Evolutionary conservation across 805 yeast genomes (phyloP), one percentile per base, ranked within the genome.

Genomic region (Wickerhamomyces strasburgensis): DNA sequence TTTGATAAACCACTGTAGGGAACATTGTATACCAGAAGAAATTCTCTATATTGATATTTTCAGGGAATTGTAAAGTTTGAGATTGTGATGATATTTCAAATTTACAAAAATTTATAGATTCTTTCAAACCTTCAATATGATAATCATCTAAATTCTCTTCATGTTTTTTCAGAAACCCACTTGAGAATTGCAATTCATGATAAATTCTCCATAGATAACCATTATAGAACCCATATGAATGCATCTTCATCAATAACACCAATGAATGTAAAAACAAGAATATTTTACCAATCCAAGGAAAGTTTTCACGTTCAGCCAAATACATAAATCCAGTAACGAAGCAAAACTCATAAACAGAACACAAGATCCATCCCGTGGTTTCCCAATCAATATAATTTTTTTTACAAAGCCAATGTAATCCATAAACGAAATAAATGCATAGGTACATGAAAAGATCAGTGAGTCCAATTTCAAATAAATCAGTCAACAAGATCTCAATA

Each of bases 231-330:
- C 86, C 86, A 57, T 80, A 93, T 2, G 98, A 88, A 58, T 93
- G 98, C 78, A 83, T 82, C 57, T 93, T 93, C 99, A 93, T 93
- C 49, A 94, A 57, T 46, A 88, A 66, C 2, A 93, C 98, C 33
- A 87, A 66, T 9, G 88, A 76, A 56, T 93, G 98, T 35, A 93
- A 65, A 42, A 86, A 73, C 44, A 93, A 62, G 52, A 86, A 93
- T 29, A 89, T 89, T 53, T 80, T 79, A 2, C 87, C 95, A 34
- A 89, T 84, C 98, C 98, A 93, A 10, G 94, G 87, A 51, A 73
- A 84, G 28, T 70, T 64, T 56, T 65, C 58, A 33, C 56, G 55
- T 30, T 80, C 75, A 4, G 93, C 76, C 51, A 76, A 67, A 45
- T 65, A 60, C 29, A 80, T 54, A 64, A 76, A 84, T 38, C 72